phyloP scores from a whole-genome alignment of 2,329 filamentous ascomycete genomes.

The Exophiala lecanii-corni region DNA sequence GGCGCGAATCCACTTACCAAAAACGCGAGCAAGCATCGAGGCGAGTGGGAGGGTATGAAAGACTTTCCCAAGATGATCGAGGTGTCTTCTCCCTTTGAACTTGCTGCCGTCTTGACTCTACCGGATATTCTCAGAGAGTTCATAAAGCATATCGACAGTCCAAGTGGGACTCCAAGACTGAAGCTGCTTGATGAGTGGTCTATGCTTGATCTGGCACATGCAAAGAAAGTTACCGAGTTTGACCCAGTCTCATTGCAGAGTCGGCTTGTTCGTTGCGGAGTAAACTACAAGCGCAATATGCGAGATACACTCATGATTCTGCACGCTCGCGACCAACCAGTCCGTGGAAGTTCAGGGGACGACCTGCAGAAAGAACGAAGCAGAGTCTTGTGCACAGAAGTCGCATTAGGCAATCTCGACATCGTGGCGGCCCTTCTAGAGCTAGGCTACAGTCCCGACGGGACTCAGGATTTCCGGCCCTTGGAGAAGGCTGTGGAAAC shows the following conservation, averaged over 20 bases:
- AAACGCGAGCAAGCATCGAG: conserved; percentile 3
- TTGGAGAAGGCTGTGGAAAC: conserved; percentile 6
- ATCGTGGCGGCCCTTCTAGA: conserved; percentile 2
- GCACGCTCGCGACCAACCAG: not conserved
- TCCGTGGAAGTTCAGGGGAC: not conserved
- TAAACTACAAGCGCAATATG: conserved; percentile 5
- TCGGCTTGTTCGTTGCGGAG: conserved; percentile 6
- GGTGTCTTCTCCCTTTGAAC: conserved; percentile 3
- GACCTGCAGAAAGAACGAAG: conserved; percentile 1
- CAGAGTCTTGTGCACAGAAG: conserved; percentile 2
- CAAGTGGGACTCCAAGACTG: not conserved
- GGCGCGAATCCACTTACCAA: conserved; percentile 3
- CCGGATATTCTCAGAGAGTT: conserved; percentile 1
- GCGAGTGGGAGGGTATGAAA: not conserved
- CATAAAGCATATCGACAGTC: conserved; percentile 1
- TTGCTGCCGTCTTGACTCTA: conserved; percentile 5
- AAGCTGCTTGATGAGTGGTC: conserved; percentile 5
- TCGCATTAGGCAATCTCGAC: conserved; percentile 5
- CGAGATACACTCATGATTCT: not conserved
- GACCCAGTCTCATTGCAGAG: conserved; percentile 6
- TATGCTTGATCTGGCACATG: conserved; percentile 7
- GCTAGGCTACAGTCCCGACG: conserved; percentile 5
- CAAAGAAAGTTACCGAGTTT: not conserved
- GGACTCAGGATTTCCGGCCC: conserved; percentile 1
- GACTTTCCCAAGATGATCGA: conserved; percentile 3